Base-by-base conservation (phyloP, 2,329 filamentous ascomycete genomes). In the Cladosporium sphaerospermum region DNA sequence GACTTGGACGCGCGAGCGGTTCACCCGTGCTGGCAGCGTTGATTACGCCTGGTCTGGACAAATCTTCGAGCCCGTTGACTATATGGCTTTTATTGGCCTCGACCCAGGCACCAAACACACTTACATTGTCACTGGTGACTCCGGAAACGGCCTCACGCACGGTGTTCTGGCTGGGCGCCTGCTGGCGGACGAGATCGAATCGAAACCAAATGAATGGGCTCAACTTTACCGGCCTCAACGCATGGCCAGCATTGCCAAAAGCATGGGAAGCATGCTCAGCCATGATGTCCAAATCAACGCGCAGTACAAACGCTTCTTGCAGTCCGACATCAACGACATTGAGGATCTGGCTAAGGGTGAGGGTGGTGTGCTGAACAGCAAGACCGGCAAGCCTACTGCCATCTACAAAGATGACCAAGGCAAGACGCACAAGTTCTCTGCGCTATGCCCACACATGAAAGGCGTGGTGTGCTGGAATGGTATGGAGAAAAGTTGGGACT, bases 41-140 rank as follows among this genome's bases (percentile, higher is more conserved):
- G 80, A 82, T 55, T 82, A 80, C 67, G 69, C 69, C 16, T 82
- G 79, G 79, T 79, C 75, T 33, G 79, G 80, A 0, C 80, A 83
- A 64, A 71, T 82, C 41, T 75, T 77, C 57, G 78, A 82, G 56
- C 77, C 78, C 0, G 71, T 75, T 9, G 79, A 82, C 58, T 74
- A 72, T 61, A 71, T 82, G 70, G 78, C 72, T 0, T 81, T 77
- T 55, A 80, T 81, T 45, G 80, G 80, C 28, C 73, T 73, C 57
- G 80, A 81, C 59, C 75, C 77, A 49, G 78, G 77, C 10, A 69
- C 64, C 10, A 71, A 76, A 36, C 73, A 75, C 60, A 73, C 75
- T 2, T 83, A 76, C 56, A 71, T 82, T 39, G 68, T 79, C 6
- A 82, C 78, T 0, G 79, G 80, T 1, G 79, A 82, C 59, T 79